Evolutionary conservation across 371 early-diverging fungal species (phyloP), one percentile per base, ranked within the genome.

Genomic region (Haplosporangium sp.): DNA sequence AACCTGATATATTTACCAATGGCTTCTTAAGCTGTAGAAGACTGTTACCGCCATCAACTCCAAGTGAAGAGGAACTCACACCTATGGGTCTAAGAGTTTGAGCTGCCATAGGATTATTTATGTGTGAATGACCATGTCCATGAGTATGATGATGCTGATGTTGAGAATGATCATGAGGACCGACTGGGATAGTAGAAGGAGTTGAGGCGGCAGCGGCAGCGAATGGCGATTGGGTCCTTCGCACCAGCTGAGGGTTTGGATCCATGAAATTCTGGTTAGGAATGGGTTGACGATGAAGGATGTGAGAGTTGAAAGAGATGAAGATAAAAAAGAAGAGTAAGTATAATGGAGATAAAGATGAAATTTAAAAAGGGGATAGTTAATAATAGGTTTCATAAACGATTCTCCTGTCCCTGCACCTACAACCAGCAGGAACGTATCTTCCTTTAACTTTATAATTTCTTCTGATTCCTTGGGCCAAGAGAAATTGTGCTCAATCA

Each of bases 221-320:
- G 39, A 72, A 75, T 15, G 82, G 82, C 45, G 82, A 81, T 7
- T 81, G 75, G 2, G 82, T 72, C 61, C 82, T 65, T 58, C 82
- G 67, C 50, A 81, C 38, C 61, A 81, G 56, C 66, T 75, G 75
- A 8, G 82, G 76, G 37, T 74, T 79, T 15, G 69, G 6, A 59
- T 77, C 77, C 77, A 77, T 77, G 65, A 27, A 27, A 27, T 27
- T 44, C 10, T 27, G 44, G 50, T 35, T 5, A 35, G 45, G 38
- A 17, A 34, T 37, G 38, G 45, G n/a, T 61, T 4, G 20, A n/a
- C 40, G 15, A 20, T 20, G 27, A 35, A 39, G 15, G 59, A 45
- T 34, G 17, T 8, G 20, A 20, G 20, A 8, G 17, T 39, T 20
- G 59, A 45, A 45, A 55, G 61, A 35, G 15, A 48, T 35, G 9